Evolutionary conservation across 2,329 filamentous ascomycete genomes (phyloP).

Genomic region (Lachnellula willkommii): DNA sequence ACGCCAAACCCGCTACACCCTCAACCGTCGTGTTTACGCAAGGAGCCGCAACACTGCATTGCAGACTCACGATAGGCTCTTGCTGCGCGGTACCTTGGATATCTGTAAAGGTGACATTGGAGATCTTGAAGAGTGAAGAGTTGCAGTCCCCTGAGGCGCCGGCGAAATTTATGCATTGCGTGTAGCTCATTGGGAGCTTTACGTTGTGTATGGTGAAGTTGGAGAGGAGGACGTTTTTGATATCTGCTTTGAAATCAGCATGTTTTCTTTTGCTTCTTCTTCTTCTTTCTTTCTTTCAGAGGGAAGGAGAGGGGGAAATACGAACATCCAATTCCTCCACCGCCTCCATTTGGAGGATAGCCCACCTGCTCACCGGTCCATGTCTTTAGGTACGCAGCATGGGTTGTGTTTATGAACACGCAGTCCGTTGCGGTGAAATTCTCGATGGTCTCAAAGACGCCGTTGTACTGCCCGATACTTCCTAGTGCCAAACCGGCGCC

Average conservation of each 20-base stretch:
- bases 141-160: constrained; percentile 35
- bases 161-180: constrained; percentile 36
- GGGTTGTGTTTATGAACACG: constrained; percentile 39
- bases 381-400: constrained; percentile 50
- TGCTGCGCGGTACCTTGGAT: constrained; percentile 18
- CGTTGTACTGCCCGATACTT: constrained; percentile 50
- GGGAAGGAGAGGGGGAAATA: too few relatives aligned
- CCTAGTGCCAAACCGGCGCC: constrained; percentile 51
- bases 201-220: constrained; percentile 20
- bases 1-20: background rate
- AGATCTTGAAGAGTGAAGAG: constrained; percentile 36
- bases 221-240: background rate
- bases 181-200: constrained; percentile 32
- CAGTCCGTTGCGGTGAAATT: constrained; percentile 45
- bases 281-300: too few relatives aligned
- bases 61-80: constrained; percentile 25
- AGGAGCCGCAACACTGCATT: constrained; percentile 30
- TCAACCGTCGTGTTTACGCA: constrained; percentile 12
- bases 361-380: constrained; percentile 48
- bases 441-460: constrained; percentile 44
- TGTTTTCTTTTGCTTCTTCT: background rate
- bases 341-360: constrained; percentile 53
- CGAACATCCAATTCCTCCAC: constrained; percentile 45
- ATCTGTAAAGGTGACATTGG: constrained; percentile 25
- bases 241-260: background rate